phyloP scores from a whole-genome alignment of 2,329 filamentous ascomycete genomes.

The Sporothrix curviconia region DNA sequence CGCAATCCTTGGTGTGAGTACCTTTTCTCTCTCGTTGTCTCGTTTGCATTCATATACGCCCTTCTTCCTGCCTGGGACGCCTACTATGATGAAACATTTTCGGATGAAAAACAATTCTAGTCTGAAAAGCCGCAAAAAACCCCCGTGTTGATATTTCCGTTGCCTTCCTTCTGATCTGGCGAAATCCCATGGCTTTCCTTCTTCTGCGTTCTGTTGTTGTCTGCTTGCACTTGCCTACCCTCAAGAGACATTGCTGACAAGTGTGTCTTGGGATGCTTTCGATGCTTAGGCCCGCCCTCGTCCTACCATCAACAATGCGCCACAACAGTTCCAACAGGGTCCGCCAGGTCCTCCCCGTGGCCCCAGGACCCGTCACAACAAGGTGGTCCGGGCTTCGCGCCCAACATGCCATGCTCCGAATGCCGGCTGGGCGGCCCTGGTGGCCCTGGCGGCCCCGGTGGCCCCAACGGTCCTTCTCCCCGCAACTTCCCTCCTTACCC shows the following conservation, averaged over 20 bases:
- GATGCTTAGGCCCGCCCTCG: constrained; percentile 33
- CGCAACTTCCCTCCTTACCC: constrained; percentile 64
- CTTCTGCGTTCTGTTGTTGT: not conserved
- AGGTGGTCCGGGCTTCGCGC: constrained; percentile 25
- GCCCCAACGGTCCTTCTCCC: constrained; percentile 22
- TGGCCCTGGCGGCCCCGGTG: too few relatives aligned
- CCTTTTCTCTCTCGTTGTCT: constrained; percentile 7
- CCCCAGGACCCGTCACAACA: constrained; percentile 22
- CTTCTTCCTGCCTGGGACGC: constrained; percentile 9
- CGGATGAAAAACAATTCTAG: constrained; percentile 88
- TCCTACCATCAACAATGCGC: constrained; percentile 23
- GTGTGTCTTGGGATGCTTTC: not conserved
- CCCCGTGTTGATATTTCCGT: constrained; percentile 95
- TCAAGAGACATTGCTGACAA: constrained; percentile 1
- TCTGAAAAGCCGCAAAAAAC: constrained; percentile 89
- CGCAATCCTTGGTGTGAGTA: constrained; percentile 95
- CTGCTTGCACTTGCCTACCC: not conserved
- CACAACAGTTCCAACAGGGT: constrained; percentile 29
- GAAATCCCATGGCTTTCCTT: not conserved
- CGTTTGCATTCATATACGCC: constrained; percentile 7
- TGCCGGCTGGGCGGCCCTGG: constrained; percentile 26
- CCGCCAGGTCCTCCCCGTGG: constrained; percentile 21
- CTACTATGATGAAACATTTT: constrained; percentile 81
- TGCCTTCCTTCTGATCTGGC: constrained; percentile 96
- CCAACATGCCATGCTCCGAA: constrained; percentile 26